Evolutionary conservation across 2,329 filamentous ascomycete species (phyloP).

Genomic region (Fusarium praegraminearum): DNA sequence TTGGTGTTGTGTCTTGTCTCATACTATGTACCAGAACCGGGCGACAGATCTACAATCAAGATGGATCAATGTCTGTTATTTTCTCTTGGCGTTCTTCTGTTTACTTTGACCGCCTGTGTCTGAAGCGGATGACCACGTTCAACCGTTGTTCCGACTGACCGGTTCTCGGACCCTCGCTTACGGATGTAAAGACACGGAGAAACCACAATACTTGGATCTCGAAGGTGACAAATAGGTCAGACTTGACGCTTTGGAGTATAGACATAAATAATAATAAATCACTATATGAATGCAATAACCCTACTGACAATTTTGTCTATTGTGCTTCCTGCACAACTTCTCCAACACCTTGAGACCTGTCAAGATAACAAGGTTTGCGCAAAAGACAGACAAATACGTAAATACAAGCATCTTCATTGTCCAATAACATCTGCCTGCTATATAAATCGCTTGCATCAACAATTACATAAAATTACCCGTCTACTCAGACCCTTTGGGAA

Average conservation of each 20-base stretch:
- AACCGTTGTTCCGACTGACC: neutral
- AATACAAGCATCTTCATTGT: neutral
- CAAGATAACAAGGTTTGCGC: neutral
- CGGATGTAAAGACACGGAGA: neutral
- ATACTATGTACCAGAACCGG: neutral
- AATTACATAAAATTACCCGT: neutral
- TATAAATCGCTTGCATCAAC: neutral
- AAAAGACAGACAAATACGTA: constrained; percentile 14
- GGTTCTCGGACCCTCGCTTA: neutral
- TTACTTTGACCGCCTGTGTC: neutral
- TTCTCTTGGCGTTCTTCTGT: neutral
- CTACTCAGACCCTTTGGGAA: neutral
- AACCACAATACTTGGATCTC: neutral
- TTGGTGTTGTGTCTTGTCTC: neutral
- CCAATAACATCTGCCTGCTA: accelerated
- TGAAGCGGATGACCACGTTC: neutral
- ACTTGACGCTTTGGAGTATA: neutral
- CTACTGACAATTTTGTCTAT: neutral
- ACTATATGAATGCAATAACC: too few relatives aligned
- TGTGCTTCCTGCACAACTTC: neutral
- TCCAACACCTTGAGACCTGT: neutral
- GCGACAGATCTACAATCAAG: neutral
- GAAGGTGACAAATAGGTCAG: neutral
- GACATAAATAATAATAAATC: neutral
- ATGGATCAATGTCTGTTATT: neutral